Base-by-base conservation (phyloP, 2,329 filamentous ascomycete species). In the Colletotrichum sublineola region DNA sequence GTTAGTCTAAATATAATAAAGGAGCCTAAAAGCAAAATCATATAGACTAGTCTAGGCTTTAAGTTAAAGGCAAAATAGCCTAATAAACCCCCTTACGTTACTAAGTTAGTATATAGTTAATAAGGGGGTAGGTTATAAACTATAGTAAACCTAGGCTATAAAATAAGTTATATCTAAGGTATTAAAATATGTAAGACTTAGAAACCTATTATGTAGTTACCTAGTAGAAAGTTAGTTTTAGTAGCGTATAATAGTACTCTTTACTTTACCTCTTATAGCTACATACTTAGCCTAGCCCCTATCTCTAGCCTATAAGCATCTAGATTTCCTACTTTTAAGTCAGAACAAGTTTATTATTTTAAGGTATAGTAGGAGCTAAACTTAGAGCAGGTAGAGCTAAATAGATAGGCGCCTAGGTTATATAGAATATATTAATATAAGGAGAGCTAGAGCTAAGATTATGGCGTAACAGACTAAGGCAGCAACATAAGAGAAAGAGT, bases 401-500 rank as follows among this genome's bases (percentile, higher is more conserved):
- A 42, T 5, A 42, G 40, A 14, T 2, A 55, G 52, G 29, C 29
- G 52, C 52, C 52, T 55, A 55, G 24, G 52, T 55, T 29, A 14
- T 33, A 33, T 33, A 15, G n/a, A n/a, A n/a, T n/a, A n/a, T n/a
- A n/a, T n/a, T n/a, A n/a, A n/a, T 7, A 33, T 31, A 15, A 33
- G 33, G 53, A n/a, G 33, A 57, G 53, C 50, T 53, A 11, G n/a
- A n/a, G n/a, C n/a, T n/a, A n/a, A n/a, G n/a, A n/a, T n/a, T n/a
- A n/a, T n/a, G n/a, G n/a, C n/a, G n/a, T n/a, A n/a, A n/a, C n/a
- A n/a, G n/a, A 38, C 24, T 15, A 57, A 57, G 33, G 33, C 14
- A 57, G 53, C 33, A 57, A 38, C 33, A 33, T 40, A 57, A 57
- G 53, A 57, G 33, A 57, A 5, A 57, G 53, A 57, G 53, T n/a